These are phyloP conservation scores for Amanita inopinata DNA, from an alignment of 768 basidiomycete genomes.

Conservation along the genomic window DNA sequence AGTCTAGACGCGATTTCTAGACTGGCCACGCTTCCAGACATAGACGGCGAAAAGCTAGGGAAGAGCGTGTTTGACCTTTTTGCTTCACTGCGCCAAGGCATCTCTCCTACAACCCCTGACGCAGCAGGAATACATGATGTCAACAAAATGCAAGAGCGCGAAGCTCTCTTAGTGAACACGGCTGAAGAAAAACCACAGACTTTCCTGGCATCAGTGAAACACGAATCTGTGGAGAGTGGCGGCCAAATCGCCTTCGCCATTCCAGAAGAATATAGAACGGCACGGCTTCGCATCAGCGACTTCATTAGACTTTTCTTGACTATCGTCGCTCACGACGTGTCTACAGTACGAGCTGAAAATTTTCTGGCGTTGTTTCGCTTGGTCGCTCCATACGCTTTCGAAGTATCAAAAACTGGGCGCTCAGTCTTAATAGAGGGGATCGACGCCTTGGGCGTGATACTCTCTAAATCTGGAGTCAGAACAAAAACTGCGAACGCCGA, in stretches of 20 bases:
- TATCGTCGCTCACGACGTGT: slow-evolving; percentile 68
- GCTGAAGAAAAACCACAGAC: slow-evolving; percentile 70
- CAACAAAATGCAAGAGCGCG: slow-evolving; percentile 57
- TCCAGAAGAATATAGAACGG: slow-evolving; percentile 52
- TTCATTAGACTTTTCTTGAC: slow-evolving; percentile 67
- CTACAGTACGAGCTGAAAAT: slow-evolving; percentile 55
- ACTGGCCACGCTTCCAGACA: slow-evolving; percentile 37
- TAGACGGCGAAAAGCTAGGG: slow-evolving; percentile 43
- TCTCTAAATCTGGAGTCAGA: slow-evolving; percentile 36
- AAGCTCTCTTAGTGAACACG: slow-evolving; percentile 57
- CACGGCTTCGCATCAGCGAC: slow-evolving; percentile 49
- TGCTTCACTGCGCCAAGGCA: slow-evolving; percentile 39
- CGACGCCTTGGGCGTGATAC: slow-evolving; percentile 50
- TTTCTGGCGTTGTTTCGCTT: slow-evolving; percentile 56
- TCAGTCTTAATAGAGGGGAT: slow-evolving; percentile 56
- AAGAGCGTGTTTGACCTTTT: slow-evolving; percentile 50
- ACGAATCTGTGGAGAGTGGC: slow-evolving; percentile 30
- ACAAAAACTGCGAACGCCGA: slow-evolving; percentile 30
- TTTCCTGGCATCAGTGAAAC: slow-evolving; percentile 46
- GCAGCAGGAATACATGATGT: slow-evolving; percentile 57
- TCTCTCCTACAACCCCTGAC: slow-evolving; percentile 34
- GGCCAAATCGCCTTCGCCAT: slow-evolving; percentile 33
- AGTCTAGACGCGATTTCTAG: slow-evolving; percentile 53
- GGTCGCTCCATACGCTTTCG: slow-evolving; percentile 47
- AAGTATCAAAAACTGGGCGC: slow-evolving; percentile 43